Percentiles rank a stretch among this genome's conserved stretches.
Evolutionary conservation across 495 filamentous ascomycete species (phyloP).

Genomic region (Aspergillus homomorphus): DNA sequence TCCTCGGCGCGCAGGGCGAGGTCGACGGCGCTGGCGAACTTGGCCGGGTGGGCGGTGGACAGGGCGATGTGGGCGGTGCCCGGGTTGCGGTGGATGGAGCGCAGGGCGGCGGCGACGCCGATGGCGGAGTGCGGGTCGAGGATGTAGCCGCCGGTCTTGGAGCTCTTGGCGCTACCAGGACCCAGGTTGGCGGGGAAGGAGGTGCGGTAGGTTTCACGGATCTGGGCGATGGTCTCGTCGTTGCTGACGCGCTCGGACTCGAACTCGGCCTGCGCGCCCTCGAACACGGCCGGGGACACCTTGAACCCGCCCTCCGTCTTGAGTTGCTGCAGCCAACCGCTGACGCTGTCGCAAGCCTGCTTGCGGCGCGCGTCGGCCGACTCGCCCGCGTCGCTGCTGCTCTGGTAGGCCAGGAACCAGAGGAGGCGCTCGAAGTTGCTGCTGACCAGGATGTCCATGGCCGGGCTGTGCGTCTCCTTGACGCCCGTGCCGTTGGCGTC

Average conservation of each 20-base stretch:
- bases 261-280: slow-evolving; percentile 63
- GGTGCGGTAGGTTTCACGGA: slow-evolving; percentile 59
- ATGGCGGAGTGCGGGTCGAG: slow-evolving; percentile 92
- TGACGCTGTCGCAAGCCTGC: slow-evolving; percentile 52
- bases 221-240: slow-evolving; percentile 69
- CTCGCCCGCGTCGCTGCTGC: slow-evolving; percentile 34
- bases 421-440: slow-evolving; percentile 95
- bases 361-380: slow-evolving; percentile 36
- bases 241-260: slow-evolving; percentile 81
- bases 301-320: slow-evolving; percentile 79
- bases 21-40: slow-evolving; percentile 79
- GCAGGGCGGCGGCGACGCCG: slow-evolving; percentile 67
- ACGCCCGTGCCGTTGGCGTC: slow-evolving; percentile 49
- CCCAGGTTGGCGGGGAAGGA: slow-evolving; percentile 33
- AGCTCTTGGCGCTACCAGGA: slow-evolving; percentile 30
- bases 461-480: slow-evolving; percentile 83
- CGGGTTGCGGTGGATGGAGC: slow-evolving; percentile 57
- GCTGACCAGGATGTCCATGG: slow-evolving; percentile 95
- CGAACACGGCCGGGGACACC: slow-evolving; percentile 65
- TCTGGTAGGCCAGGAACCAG: slow-evolving; percentile 77
- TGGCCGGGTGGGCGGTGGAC: slow-evolving; percentile 90
- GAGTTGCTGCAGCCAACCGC: slow-evolving; percentile 70
- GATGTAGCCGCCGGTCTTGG: slow-evolving; percentile 57
- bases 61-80: slow-evolving; percentile 68
- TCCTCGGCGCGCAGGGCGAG: slow-evolving; percentile 63